phyloP scores from a whole-genome alignment of 2,329 filamentous ascomycete genomes.

The Orbilia blumenaviensis region DNA sequence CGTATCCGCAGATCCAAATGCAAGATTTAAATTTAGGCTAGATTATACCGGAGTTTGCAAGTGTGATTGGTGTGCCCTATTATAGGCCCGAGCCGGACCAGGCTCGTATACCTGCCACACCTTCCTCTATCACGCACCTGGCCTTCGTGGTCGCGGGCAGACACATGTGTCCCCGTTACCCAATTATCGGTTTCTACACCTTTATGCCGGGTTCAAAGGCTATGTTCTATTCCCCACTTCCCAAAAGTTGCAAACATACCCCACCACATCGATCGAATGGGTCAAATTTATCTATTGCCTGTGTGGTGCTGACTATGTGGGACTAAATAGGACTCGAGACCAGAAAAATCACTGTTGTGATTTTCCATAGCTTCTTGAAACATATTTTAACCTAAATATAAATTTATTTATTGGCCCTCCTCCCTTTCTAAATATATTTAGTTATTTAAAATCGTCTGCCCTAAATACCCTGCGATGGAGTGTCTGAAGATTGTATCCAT shows the following conservation, averaged over 20 bases:
- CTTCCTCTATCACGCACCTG: background rate
- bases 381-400: background rate
- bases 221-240: conserved; percentile 3
- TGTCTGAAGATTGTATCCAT: background rate
- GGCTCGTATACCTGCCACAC: conserved; percentile 50
- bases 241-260: background rate
- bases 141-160: background rate
- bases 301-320: background rate
- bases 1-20: conserved; percentile 32
- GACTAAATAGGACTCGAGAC: background rate
- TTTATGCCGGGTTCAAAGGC: conserved; percentile 16
- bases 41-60: conserved; percentile 10
- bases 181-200: background rate
- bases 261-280: background rate
- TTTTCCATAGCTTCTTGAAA: too few species aligned
- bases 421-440: background rate
- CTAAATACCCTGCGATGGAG: background rate
- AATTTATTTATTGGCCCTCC: too few species aligned
- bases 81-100: conserved; percentile 18
- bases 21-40: conserved; percentile 53
- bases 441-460: background rate
- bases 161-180: conserved; percentile 22
- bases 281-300: background rate
- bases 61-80: conserved; percentile 32
- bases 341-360: background rate